These are phyloP conservation scores for Gorgonomyces haynaldii DNA, from an alignment of 192 early-diverging fungal species.

Conservation along the genomic window DNA sequence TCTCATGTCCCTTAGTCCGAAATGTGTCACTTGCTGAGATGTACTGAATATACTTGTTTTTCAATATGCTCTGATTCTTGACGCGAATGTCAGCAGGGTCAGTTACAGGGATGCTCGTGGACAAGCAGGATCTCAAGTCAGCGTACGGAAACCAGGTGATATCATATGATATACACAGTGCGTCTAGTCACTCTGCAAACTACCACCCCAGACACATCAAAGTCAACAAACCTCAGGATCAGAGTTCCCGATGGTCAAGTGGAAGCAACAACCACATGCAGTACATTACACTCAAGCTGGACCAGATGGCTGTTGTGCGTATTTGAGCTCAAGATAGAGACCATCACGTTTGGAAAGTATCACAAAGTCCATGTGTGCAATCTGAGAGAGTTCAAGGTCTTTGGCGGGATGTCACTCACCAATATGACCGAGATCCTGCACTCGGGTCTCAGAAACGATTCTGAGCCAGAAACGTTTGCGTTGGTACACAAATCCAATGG, in stretches of 20 bases:
- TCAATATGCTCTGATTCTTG: too few relatives aligned
- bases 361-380: conserved; percentile 91
- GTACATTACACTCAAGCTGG: conserved; percentile 83
- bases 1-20: too few relatives aligned
- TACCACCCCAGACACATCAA: conserved; percentile 80
- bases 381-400: conserved; percentile 92
- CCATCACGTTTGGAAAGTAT: conserved; percentile 93
- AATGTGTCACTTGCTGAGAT: too few relatives aligned
- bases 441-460: conserved; percentile 43
- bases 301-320: conserved; percentile 73
- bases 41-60: too few relatives aligned
- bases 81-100: too few relatives aligned
- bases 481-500: conserved; percentile 62
- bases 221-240: conserved; percentile 73
- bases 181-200: conserved; percentile 70
- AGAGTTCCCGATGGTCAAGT: conserved; percentile 84
- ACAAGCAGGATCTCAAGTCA: too few relatives aligned
- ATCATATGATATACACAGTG: too few relatives aligned
- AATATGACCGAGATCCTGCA: conserved; percentile 82
- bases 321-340: conserved; percentile 41
- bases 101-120: too few relatives aligned
- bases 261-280: conserved; percentile 81
- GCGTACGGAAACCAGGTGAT: too few relatives aligned
- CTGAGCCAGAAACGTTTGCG: conserved; percentile 76
- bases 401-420: conserved; percentile 67